Percentiles rank a stretch among this genome's conserved stretches.
Evolutionary conservation across 306 rosid species (phyloP).

Genomic region (Phaseolus lunatus): DNA sequence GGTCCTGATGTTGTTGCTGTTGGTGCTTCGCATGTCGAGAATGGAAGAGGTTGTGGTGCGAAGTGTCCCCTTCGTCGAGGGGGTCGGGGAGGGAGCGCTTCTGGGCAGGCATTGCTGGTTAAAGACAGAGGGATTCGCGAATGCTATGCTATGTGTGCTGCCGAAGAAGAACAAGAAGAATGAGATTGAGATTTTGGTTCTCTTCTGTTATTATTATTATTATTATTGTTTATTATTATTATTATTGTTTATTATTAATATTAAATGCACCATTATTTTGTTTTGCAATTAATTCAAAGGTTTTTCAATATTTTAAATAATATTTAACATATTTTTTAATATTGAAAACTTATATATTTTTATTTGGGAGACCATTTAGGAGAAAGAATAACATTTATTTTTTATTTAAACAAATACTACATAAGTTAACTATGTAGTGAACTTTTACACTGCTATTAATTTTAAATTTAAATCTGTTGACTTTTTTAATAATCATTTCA

Average conservation of each 20-base stretch:
- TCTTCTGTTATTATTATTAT: neutral
- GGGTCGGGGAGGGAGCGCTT: slow-evolving; percentile 69
- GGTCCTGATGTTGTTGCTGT: slow-evolving; percentile 34
- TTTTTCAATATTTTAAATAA: neutral
- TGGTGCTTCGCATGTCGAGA: slow-evolving; percentile 65
- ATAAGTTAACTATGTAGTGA: neutral
- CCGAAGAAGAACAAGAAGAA: neutral
- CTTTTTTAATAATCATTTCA: too few species aligned
- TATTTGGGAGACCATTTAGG: neutral
- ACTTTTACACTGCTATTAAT: too few species aligned
- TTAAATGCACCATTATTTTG: neutral
- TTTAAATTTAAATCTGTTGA: neutral
- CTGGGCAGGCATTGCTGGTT: slow-evolving; percentile 88
- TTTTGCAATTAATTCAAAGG: neutral
- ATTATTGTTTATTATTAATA: neutral
- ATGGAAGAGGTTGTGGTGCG: slow-evolving; percentile 39
- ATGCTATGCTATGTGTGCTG: slow-evolving; percentile 26
- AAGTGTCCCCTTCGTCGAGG: slow-evolving; percentile 57
- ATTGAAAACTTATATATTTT: neutral
- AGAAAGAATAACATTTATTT: neutral
- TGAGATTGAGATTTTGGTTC: slow-evolving; percentile 35
- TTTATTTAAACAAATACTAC: neutral
- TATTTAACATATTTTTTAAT: neutral
- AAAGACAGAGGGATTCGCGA: slow-evolving; percentile 26
- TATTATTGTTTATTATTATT: neutral